A percentile compares a stretch with the other conserved stretches of the same genome.
These are phyloP conservation scores for Schwanniomyces pseudopolymorphus DNA, from an alignment of 805 yeast genomes.

Conservation along the genomic window DNA sequence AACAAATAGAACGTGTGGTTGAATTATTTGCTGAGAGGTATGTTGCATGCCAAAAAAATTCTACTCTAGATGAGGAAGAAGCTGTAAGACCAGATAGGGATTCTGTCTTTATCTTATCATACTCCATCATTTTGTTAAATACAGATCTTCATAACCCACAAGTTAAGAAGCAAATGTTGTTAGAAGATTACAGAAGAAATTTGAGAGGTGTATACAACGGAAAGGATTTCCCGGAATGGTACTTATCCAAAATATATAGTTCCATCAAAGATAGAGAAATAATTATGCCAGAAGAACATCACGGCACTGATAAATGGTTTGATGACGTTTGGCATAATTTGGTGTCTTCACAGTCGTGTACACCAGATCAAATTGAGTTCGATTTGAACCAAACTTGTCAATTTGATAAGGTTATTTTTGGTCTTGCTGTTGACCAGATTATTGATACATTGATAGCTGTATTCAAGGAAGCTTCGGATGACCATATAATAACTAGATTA, in stretches of 20 bases:
- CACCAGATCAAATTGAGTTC: slow-evolving; percentile 19
- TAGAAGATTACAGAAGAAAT: slow-evolving; percentile 77
- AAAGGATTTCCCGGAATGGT: slow-evolving; percentile 83
- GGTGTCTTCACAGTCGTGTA: slow-evolving; percentile 46
- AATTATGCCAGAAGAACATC: slow-evolving; percentile 97
- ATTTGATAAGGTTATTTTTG: slow-evolving; percentile 74
- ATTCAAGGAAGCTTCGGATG: slow-evolving; percentile 87
- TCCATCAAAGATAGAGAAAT: slow-evolving; percentile 86
- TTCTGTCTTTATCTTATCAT: slow-evolving; percentile 84
- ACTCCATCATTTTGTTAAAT: slow-evolving; percentile 90
- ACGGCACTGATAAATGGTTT: slow-evolving; percentile 88
- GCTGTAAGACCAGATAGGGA: slow-evolving; percentile 74
- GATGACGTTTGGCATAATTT: slow-evolving; percentile 82
- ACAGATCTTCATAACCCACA: slow-evolving; percentile 94
- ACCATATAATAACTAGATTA: slow-evolving; percentile 81
- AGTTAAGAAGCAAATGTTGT: slow-evolving; percentile 86
- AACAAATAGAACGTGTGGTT: slow-evolving; percentile 89
- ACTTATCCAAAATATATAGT: slow-evolving; percentile 72
- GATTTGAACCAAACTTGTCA: slow-evolving; percentile 38
- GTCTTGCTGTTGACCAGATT: slow-evolving; percentile 59
- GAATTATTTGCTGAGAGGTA: slow-evolving; percentile 84
- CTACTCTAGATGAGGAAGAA: slow-evolving; percentile 24
- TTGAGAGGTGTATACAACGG: slow-evolving; percentile 76
- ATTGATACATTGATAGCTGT: slow-evolving; percentile 72
- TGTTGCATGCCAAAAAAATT: slow-evolving; percentile 55